Evolutionary conservation across 2,329 filamentous ascomycete genomes (phyloP).

Genomic region (Dendrostoma leiphaemia): DNA sequence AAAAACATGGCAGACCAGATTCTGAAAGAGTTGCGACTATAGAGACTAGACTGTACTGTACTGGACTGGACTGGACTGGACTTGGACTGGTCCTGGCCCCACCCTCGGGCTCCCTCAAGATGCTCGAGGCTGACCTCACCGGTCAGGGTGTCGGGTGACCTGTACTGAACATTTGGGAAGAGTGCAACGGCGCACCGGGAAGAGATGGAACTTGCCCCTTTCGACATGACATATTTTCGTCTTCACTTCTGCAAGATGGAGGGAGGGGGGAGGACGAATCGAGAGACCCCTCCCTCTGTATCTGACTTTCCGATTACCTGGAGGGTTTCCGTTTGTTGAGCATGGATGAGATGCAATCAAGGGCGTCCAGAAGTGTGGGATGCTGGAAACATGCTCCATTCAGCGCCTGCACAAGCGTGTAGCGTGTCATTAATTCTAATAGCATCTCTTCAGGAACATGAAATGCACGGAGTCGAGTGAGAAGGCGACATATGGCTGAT

Average conservation of each 20-base stretch:
- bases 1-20: constrained; percentile 98
- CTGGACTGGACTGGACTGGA: neutral
- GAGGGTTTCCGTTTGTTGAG: neutral
- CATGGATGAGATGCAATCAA: too few relatives aligned
- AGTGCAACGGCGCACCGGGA: constrained; percentile 5
- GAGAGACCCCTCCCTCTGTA: too few relatives aligned
- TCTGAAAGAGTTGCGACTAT: constrained; percentile 79
- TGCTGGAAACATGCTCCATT: too few relatives aligned
- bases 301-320: neutral
- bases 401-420: too few relatives aligned
- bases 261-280: too few relatives aligned
- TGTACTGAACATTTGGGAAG: neutral
- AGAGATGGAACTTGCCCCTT: constrained; percentile 3
- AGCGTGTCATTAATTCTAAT: too few relatives aligned
- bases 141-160: neutral
- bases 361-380: too few relatives aligned
- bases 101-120: neutral
- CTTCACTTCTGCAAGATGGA: neutral
- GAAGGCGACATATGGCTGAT: too few relatives aligned
- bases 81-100: too few relatives aligned
- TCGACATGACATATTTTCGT: neutral
- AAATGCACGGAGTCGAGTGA: too few relatives aligned
- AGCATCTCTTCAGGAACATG: too few relatives aligned
- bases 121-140: neutral
- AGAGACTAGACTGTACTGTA: constrained; percentile 25